phyloP scores from a whole-genome alignment of 2,329 filamentous ascomycete species.

The Ilyonectria robusta region DNA sequence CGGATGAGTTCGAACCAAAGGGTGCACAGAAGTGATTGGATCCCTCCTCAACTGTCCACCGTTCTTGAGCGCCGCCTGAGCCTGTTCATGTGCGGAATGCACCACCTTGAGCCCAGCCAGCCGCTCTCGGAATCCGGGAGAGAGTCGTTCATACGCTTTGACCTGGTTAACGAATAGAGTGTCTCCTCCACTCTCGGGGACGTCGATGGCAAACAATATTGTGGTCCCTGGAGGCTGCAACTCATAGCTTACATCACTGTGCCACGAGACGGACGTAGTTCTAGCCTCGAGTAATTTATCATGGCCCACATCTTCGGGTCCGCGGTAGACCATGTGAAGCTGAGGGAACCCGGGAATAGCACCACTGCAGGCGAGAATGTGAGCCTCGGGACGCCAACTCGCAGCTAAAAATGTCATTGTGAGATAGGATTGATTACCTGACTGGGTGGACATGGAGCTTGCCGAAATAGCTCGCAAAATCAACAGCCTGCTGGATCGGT shows the following conservation, averaged over 20 bases:
- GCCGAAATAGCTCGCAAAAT: constrained; percentile 56
- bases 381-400: too few relatives aligned
- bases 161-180: constrained; percentile 22
- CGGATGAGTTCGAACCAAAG: constrained; percentile 53
- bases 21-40: constrained; percentile 65
- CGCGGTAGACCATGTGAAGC: constrained; percentile 63
- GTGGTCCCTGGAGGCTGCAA: constrained; percentile 59
- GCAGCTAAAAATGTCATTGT: too few relatives aligned
- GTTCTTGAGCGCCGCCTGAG: constrained; percentile 4
- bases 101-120: constrained; percentile 21
- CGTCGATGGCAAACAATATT: constrained; percentile 44
- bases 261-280: constrained; percentile 50
- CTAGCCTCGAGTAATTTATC: constrained; percentile 44
- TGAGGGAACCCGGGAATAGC: constrained; percentile 54
- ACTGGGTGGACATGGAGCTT: too few relatives aligned
- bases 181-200: constrained; percentile 20
- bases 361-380: constrained; percentile 51
- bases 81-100: constrained; percentile 22
- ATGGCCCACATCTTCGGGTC: constrained; percentile 59
- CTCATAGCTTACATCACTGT: constrained; percentile 61
- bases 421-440: too few relatives aligned
- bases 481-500: constrained; percentile 55
- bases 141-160: constrained; percentile 18
- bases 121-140: constrained; percentile 10
- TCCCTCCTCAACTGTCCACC: constrained; percentile 16